phyloP scores from a whole-genome alignment of 306 rosid species.

The Lotus japonicus region DNA sequence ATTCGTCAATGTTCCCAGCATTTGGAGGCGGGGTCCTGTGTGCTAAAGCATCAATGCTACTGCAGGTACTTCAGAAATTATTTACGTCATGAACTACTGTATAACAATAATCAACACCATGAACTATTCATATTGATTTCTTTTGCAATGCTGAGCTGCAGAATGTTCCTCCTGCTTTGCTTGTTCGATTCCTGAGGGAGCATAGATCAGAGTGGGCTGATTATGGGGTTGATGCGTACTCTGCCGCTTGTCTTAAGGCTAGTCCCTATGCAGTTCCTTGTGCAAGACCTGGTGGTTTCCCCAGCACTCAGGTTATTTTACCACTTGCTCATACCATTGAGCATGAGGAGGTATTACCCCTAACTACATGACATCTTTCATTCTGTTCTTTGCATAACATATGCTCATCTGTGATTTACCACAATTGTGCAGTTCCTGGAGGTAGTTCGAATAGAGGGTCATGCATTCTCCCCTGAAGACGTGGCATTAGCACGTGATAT shows the following conservation, averaged over 20 bases:
- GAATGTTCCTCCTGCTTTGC: constrained; percentile 98
- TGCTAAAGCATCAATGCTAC: constrained; percentile 96
- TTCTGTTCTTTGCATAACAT: not conserved
- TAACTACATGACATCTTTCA: not conserved
- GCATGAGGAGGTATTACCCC: constrained; percentile 68
- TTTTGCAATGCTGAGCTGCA: constrained; percentile 11
- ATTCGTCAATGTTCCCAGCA: constrained; percentile 50
- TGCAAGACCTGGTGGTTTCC: constrained; percentile 83
- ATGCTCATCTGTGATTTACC: not conserved
- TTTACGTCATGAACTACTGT: not conserved
- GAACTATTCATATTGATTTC: not conserved
- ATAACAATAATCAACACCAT: not conserved
- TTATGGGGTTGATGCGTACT: constrained; percentile 91
- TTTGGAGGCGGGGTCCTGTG: constrained; percentile 90
- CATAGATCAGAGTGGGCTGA: constrained; percentile 99
- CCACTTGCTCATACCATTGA: constrained; percentile 93
- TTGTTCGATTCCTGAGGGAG: constrained; percentile 93
- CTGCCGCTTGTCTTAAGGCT: constrained; percentile 78
- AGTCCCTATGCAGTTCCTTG: constrained; percentile 86
- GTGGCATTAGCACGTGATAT: constrained; percentile 82
- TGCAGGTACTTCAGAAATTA: constrained; percentile 51
- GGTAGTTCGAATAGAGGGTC: constrained; percentile 97
- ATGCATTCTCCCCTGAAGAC: constrained; percentile 88
- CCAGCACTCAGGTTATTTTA: constrained; percentile 79
- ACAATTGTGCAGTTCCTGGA: constrained; percentile 63